Evolutionary conservation across 139 green algal species (phyloP).

Genomic region (Pleodorina starrii): DNA sequence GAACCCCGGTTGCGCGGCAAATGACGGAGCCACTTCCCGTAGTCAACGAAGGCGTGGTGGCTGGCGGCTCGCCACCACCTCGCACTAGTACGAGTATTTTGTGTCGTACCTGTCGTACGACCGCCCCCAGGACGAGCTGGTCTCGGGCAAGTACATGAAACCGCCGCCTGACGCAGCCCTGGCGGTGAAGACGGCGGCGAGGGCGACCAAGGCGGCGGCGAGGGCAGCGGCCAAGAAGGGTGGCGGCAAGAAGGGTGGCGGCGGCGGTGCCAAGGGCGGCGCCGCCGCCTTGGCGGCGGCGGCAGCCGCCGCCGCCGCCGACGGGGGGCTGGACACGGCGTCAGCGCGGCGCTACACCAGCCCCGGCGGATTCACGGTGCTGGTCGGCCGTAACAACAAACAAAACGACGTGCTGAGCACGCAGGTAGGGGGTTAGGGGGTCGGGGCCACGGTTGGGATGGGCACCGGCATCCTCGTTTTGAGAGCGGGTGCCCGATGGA

Average conservation of each 20-base stretch:
- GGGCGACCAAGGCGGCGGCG: constrained; percentile 70
- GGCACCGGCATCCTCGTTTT: too few relatives aligned
- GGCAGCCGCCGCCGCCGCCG: not conserved
- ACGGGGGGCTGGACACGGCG: constrained; percentile 3
- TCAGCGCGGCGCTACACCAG: constrained; percentile 73
- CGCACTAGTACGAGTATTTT: too few relatives aligned
- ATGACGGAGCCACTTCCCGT: too few relatives aligned
- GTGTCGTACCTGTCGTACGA: too few relatives aligned
- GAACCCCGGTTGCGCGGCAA: too few relatives aligned
- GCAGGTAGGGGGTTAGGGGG: constrained; percentile 1
- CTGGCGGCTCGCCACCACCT: too few relatives aligned
- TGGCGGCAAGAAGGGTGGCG: not conserved
- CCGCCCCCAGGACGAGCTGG: constrained; percentile 77
- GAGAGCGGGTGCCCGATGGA: too few relatives aligned
- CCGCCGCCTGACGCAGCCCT: constrained; percentile 75
- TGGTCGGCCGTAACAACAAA: constrained; percentile 87
- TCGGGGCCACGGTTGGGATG: too few relatives aligned
- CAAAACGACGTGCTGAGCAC: constrained; percentile 91
- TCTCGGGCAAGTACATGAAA: constrained; percentile 77
- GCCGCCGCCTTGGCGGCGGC: constrained; percentile 12
- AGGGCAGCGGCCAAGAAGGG: constrained; percentile 21
- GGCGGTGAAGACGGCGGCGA: constrained; percentile 74
- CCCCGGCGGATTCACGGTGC: constrained; percentile 72
- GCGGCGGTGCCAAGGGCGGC: not conserved
- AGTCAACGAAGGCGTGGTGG: too few relatives aligned